phyloP scores from a whole-genome alignment of 192 early-diverging fungal genomes.

The Neocallimastix lanati region DNA sequence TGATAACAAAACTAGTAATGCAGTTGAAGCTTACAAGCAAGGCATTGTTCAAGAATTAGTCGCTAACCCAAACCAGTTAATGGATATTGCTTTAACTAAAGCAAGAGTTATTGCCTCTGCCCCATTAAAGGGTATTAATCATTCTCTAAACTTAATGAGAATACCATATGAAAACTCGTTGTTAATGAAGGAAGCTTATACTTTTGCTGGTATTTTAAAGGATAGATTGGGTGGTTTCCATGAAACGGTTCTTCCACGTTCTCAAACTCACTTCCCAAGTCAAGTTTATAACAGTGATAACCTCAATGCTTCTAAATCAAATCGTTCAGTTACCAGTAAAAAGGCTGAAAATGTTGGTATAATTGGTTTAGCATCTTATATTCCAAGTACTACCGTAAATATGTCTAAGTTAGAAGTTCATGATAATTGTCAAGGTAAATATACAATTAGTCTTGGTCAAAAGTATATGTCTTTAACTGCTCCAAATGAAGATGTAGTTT shows the following conservation, averaged over 20 bases:
- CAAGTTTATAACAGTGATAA: not conserved
- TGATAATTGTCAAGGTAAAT: not conserved
- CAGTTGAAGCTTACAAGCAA: not conserved
- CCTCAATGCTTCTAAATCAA: too few relatives aligned
- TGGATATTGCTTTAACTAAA: not conserved
- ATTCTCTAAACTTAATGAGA: not conserved
- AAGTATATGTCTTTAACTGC: not conserved
- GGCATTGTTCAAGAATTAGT: not conserved
- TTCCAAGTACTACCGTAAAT: not conserved
- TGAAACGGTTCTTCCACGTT: not conserved
- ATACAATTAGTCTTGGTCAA: not conserved
- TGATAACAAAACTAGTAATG: not conserved
- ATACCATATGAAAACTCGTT: not conserved
- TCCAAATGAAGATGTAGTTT: not conserved
- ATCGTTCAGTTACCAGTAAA: not conserved
- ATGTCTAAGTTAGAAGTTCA: not conserved
- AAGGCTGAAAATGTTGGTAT: not conserved
- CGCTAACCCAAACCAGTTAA: not conserved
- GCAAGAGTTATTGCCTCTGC: not conserved
- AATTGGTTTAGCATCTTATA: not conserved
- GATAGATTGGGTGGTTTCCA: not conserved
- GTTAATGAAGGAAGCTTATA: not conserved
- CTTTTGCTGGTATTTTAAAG: not conserved
- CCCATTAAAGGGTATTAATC: not conserved
- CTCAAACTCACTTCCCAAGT: not conserved